Conservation (phyloP, 2,329 filamentous ascomycete genomes). For the Hawksworthiomyces lignivorus region DNA sequence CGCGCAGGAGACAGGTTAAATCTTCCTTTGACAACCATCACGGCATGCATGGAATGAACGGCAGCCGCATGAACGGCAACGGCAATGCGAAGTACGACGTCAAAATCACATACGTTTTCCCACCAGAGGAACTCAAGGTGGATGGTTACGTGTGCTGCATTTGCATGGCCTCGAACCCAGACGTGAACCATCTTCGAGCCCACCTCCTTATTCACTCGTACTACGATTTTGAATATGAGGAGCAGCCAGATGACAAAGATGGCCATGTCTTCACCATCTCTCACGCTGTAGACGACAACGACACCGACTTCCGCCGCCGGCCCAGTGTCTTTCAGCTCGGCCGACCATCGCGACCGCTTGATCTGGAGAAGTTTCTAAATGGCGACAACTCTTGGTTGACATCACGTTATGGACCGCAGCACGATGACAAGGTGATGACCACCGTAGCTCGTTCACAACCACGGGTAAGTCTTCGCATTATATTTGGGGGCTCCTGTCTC, state of each 20-base stretch:
- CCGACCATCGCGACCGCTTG: slow-evolving; percentile 34
- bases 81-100: slow-evolving; percentile 25
- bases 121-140: slow-evolving; percentile 37
- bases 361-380: slow-evolving; percentile 34
- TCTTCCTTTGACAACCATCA: slow-evolving; percentile 23
- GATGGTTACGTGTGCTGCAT: slow-evolving; percentile 43
- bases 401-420: slow-evolving; percentile 32
- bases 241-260: slow-evolving; percentile 18
- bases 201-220: slow-evolving; percentile 42
- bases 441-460: slow-evolving; percentile 1
- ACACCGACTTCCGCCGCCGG: slow-evolving; percentile 12
- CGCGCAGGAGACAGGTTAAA: background rate
- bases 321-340: slow-evolving; percentile 35
- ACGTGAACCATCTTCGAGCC: slow-evolving; percentile 38
- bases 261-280: slow-evolving; percentile 31
- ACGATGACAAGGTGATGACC: slow-evolving; percentile 21
- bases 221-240: slow-evolving; percentile 35
- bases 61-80: slow-evolving; percentile 20
- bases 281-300: slow-evolving; percentile 18
- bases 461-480: slow-evolving; percentile 6
- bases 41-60: slow-evolving; percentile 15
- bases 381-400: slow-evolving; percentile 40
- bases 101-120: slow-evolving; percentile 38
- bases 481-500: background rate
- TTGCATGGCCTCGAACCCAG: slow-evolving; percentile 40